These are phyloP conservation scores for Heliamphora exappendiculata DNA, from an alignment of 148 eudicot genomes.

Conservation along the genomic window DNA sequence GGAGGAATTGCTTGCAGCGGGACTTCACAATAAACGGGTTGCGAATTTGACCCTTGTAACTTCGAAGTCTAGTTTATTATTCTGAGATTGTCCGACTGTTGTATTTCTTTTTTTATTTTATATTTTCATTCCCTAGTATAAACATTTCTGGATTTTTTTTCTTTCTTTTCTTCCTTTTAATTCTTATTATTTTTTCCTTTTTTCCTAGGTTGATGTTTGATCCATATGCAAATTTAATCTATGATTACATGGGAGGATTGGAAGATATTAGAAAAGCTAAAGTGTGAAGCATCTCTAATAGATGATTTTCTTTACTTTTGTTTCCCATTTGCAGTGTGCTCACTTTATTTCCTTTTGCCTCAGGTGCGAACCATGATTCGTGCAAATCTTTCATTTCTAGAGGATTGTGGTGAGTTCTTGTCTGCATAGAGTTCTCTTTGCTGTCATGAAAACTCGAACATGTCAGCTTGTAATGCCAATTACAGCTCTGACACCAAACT, in stretches of 20 bases:
- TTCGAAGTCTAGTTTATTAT: constrained; percentile 17
- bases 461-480: neutral
- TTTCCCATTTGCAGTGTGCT: constrained; percentile 1
- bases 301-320: neutral
- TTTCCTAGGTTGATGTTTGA: constrained; percentile 68
- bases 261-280: constrained; percentile 70
- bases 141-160: neutral
- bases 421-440: neutral
- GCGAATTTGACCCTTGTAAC: constrained; percentile 31
- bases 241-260: constrained; percentile 75
- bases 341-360: constrained; percentile 11
- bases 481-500: neutral
- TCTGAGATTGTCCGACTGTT: constrained; percentile 6
- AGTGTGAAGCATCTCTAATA: constrained; percentile 39
- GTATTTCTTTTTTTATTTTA: neutral
- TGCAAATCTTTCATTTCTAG: constrained; percentile 52
- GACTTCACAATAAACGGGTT: constrained; percentile 98
- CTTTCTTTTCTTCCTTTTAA: neutral
- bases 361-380: constrained; percentile 72
- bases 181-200: neutral
- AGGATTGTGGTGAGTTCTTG: constrained; percentile 69
- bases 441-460: neutral
- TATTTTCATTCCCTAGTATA: neutral
- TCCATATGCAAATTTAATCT: constrained; percentile 65
- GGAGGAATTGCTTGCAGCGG: constrained; percentile 72